phyloP scores from a whole-genome alignment of 768 basidiomycete species.

The Aureoboletus auriporus region DNA sequence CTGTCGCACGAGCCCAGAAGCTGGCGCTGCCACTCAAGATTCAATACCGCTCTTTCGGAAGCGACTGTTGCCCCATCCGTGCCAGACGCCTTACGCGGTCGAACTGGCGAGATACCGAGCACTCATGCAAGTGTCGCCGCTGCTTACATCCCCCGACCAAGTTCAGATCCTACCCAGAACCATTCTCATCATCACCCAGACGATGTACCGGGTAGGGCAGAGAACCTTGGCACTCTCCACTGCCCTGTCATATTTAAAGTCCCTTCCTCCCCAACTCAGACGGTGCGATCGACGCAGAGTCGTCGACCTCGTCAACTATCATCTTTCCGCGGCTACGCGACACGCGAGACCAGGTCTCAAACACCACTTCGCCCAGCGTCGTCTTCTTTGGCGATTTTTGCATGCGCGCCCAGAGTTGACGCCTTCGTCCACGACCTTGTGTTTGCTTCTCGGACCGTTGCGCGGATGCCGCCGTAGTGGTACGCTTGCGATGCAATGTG shows the following conservation, averaged over 20 bases:
- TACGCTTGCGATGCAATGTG: constrained; percentile 44
- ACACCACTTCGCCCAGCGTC: constrained; percentile 42
- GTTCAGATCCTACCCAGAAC: constrained; percentile 38
- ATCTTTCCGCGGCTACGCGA: constrained; percentile 37
- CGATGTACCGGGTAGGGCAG: constrained; percentile 42
- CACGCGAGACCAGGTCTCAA: constrained; percentile 36
- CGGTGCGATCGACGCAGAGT: constrained; percentile 32
- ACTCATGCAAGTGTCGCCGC: constrained; percentile 41
- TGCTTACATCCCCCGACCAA: constrained; percentile 31
- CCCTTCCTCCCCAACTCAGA: constrained; percentile 43
- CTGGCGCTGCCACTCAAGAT: not conserved
- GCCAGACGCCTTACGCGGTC: constrained; percentile 7
- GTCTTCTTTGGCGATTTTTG: constrained; percentile 43
- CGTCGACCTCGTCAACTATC: constrained; percentile 47
- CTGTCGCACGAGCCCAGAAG: no score
- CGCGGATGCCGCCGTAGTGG: constrained; percentile 48
- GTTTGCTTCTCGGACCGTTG: constrained; percentile 53
- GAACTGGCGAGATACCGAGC: constrained; percentile 30
- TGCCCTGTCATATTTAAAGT: constrained; percentile 45
- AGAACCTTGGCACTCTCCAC: constrained; percentile 39
- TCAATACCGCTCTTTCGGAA: not conserved
- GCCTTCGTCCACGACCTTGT: constrained; percentile 59
- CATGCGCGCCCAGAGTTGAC: constrained; percentile 43
- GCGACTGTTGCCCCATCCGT: constrained; percentile 15
- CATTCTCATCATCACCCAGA: constrained; percentile 42